Conservation (phyloP, 257 asterid species). For the Salvia rosmarinus region DNA sequence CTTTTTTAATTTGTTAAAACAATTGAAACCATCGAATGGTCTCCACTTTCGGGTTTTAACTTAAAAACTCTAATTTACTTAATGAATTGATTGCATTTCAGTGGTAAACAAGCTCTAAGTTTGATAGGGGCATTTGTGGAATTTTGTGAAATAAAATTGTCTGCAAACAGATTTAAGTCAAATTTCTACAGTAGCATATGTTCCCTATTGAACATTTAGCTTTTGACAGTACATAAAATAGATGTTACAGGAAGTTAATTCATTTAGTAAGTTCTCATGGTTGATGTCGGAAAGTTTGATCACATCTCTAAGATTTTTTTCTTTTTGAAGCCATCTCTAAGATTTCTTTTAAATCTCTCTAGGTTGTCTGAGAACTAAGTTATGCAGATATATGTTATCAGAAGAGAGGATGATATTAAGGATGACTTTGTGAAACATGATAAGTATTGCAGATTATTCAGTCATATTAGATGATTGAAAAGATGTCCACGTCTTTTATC, state of each 20-base stretch:
- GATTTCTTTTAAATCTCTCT: neutral
- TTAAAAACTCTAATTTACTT: neutral
- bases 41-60: neutral
- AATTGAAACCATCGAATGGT: neutral
- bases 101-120: slow-evolving; percentile 5
- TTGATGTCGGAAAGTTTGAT: neutral
- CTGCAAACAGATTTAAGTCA: neutral
- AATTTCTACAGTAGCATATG: neutral
- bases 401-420: neutral
- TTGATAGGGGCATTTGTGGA: neutral
- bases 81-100: slow-evolving; percentile 1
- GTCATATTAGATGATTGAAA: slow-evolving; percentile 6
- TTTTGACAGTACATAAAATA: neutral
- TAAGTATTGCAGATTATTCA: neutral
- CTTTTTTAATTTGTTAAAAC: neutral
- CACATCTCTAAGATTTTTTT: neutral
- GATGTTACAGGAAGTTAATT: slow-evolving; percentile 23
- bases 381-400: slow-evolving; percentile 1
- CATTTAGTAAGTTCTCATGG: neutral
- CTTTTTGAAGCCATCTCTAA: neutral
- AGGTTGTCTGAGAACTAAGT: neutral
- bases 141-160: slow-evolving; percentile 14
- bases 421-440: neutral
- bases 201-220: neutral
- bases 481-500: neutral